Conservation (phyloP, 257 asterid genomes). For the Agastache rugosa region DNA sequence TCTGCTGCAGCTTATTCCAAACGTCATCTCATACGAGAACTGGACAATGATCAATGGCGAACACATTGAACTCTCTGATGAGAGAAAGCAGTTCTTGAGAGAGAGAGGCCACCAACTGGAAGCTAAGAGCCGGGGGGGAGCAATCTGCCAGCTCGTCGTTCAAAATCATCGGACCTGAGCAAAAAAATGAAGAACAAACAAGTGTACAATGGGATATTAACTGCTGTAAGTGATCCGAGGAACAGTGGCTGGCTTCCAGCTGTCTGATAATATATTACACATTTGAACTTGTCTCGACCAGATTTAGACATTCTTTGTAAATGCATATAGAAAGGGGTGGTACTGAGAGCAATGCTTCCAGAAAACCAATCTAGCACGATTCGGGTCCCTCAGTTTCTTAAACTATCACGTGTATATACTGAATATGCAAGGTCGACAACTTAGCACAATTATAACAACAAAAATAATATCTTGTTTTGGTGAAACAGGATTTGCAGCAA, state of each 20-base stretch:
- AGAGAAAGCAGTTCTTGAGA: constrained; percentile 62
- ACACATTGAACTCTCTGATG: constrained; percentile 73
- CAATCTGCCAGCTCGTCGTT: constrained; percentile 81
- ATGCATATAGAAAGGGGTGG: not conserved
- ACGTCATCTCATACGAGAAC: constrained; percentile 77
- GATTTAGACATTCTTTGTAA: constrained; percentile 12
- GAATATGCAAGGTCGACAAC: constrained; percentile 2
- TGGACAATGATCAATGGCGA: constrained; percentile 83
- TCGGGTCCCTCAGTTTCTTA: not conserved
- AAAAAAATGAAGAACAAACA: constrained; percentile 40
- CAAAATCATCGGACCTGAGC: constrained; percentile 45
- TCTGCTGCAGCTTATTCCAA: constrained; percentile 75
- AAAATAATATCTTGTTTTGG: not conserved
- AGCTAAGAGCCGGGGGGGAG: constrained; percentile 69
- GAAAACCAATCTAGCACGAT: not conserved
- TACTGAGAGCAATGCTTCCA: not conserved
- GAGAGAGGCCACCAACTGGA: constrained; percentile 72
- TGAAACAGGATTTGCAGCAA: constrained; percentile 24
- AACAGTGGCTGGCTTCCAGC: constrained; percentile 94
- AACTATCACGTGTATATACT: not conserved
- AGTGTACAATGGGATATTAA: constrained; percentile 57
- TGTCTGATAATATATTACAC: constrained; percentile 42
- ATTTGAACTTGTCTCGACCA: not conserved
- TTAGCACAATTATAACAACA: constrained; percentile 4
- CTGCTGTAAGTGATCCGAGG: constrained; percentile 90